Base-by-base conservation (phyloP, 2,329 filamentous ascomycete genomes). In the Pseudogymnoascus sp. region DNA sequence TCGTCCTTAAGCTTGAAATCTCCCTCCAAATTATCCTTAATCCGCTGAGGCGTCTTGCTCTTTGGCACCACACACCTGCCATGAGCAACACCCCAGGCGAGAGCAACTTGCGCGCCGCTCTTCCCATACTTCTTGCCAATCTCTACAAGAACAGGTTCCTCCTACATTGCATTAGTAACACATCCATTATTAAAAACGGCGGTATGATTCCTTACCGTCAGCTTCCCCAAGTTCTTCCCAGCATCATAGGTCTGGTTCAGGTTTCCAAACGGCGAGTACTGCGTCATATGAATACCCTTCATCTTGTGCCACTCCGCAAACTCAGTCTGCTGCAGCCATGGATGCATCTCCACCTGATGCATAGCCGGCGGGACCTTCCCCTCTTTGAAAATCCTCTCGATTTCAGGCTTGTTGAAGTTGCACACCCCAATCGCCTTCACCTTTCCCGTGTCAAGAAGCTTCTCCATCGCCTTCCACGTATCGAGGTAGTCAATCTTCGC, bases 1-100 rank as follows among this genome's bases (percentile, higher is more conserved):
- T 81, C 81, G 0, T 71, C 68, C 1, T 79, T 78, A 26, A 89
- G 76, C 69, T 82, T 80, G 72, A 89, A 89, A 70, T 85, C 83
- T 66, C 83, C 80, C 71, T 85, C 78, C 71, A 86, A 83, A 75
- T 90, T 90, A 71, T 80, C 81, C 73, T 78, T 76, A 67, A 88
- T 87, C 39, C 85, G 78, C 37, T 76, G 76, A 26, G 81, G 79
- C 31, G 81, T 86, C 47, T 82, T 83, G 69, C 82, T 86, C 79
- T 88, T 88, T 64, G 85, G 85, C 66, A 88, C 78, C 39, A 86
- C 83, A 11, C 84, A 80, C 72, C 85, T 83, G 62, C 83, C 83
- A 66, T 81, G 78, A 62, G 77, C 74, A 63, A 84, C 73, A 67
- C 81, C 83, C 83, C 83, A 86, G 61, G 82, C 81, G 67, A 86